Conservation (phyloP, 208 protist species). For the Vickermania spadyakhi region DNA sequence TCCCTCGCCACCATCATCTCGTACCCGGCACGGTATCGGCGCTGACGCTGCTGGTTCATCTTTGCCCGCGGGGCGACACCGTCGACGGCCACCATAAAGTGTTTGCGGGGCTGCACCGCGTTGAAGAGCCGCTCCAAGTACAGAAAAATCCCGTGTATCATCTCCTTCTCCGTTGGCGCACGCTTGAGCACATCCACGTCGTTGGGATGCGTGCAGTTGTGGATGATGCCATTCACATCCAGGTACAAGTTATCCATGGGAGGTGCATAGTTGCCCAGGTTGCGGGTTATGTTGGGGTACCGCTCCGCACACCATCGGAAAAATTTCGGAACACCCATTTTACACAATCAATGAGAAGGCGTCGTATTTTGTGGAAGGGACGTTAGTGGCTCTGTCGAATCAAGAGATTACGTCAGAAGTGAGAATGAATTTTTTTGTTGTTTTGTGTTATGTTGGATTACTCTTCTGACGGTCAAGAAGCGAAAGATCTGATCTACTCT, state of each 20-base stretch:
- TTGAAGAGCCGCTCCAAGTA: constrained; percentile 97
- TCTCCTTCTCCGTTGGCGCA: constrained; percentile 91
- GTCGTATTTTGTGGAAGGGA: too few relatives aligned
- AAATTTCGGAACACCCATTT: constrained; percentile 94
- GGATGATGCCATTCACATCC: constrained; percentile 99
- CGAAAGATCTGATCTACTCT: too few relatives aligned
- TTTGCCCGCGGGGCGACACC: constrained; percentile 98
- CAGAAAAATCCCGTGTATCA: constrained; percentile 93
- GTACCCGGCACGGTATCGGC: constrained; percentile 90
- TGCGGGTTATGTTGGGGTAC: constrained; percentile 92
- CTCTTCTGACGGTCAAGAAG: too few relatives aligned
- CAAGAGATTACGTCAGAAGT: too few relatives aligned
- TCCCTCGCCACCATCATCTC: constrained; percentile 83
- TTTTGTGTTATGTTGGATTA: too few relatives aligned
- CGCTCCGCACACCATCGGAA: constrained; percentile 96
- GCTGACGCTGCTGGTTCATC: constrained; percentile 99
- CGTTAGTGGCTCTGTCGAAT: too few relatives aligned
- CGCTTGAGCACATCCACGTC: constrained; percentile 73
- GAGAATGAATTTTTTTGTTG: too few relatives aligned
- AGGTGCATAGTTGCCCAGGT: constrained; percentile 82
- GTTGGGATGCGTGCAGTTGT: constrained; percentile 97
- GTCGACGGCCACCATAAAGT: constrained; percentile 97
- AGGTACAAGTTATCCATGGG: constrained; percentile 99
- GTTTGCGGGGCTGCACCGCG: constrained; percentile 92
- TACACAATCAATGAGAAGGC: too few relatives aligned